phyloP scores from a whole-genome alignment of 371 early-diverging fungal species.

The Fennellomyces sp. region DNA sequence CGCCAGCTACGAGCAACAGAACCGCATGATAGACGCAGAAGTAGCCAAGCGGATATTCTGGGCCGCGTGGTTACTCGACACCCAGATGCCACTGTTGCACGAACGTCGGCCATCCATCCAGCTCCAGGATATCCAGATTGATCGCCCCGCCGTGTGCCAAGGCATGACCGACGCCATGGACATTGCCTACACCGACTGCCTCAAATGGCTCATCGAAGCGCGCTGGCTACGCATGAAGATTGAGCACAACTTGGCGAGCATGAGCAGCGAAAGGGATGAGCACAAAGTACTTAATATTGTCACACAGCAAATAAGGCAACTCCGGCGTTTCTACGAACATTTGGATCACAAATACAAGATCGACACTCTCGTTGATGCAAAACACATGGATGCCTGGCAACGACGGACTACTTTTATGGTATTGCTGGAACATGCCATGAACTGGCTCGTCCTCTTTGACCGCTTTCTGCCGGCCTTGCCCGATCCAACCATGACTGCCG shows the following conservation, averaged over 20 bases:
- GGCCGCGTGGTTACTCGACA: conserved; percentile 23
- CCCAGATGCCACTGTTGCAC: conserved; percentile 20
- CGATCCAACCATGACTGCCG: conserved; percentile 1
- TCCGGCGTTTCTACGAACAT: conserved; percentile 22
- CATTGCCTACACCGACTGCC: conserved; percentile 13
- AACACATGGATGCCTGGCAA: conserved; percentile 7
- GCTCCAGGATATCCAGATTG: conserved; percentile 12
- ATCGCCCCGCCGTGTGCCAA: conserved; percentile 11
- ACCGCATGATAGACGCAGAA: conserved; percentile 11
- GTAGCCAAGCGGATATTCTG: conserved; percentile 21
- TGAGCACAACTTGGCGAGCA: conserved; percentile 4
- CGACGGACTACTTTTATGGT: conserved; percentile 11
- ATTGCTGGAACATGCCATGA: conserved; percentile 20
- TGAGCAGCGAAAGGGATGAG: conserved; percentile 14
- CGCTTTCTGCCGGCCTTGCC: conserved; percentile 10
- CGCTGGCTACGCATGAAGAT: conserved; percentile 23
- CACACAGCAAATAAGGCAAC: conserved; percentile 20
- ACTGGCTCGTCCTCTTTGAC: conserved; percentile 22
- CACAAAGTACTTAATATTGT: conserved; percentile 13
- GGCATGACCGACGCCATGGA: conserved; percentile 18
- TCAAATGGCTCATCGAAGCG: conserved; percentile 15
- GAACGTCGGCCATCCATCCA: conserved; percentile 17
- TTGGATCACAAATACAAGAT: conserved; percentile 13
- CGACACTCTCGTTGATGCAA: not conserved
- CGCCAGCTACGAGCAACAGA: not conserved